These are phyloP conservation scores for Aspergillus ruber DNA, from an alignment of 2,329 filamentous ascomycete genomes.

Conservation along the genomic window DNA sequence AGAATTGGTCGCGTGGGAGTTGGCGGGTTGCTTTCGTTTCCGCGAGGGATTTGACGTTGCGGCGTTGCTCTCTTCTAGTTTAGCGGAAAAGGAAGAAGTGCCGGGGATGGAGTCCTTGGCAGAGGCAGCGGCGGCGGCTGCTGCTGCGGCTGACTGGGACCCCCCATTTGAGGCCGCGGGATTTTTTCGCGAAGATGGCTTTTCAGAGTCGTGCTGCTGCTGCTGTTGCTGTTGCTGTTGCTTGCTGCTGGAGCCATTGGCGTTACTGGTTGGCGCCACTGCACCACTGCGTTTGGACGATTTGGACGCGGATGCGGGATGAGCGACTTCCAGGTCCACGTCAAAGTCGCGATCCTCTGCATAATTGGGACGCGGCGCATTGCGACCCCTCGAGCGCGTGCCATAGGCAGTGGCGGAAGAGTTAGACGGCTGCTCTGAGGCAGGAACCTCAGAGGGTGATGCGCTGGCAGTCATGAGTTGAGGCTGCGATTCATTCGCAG, in stretches of 20 bases:
- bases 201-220: slow-evolving; percentile 29
- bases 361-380: slow-evolving; percentile 81
- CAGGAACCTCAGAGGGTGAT: slow-evolving; percentile 34
- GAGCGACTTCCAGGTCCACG: slow-evolving; percentile 67
- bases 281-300: slow-evolving; percentile 25
- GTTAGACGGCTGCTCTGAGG: slow-evolving; percentile 31
- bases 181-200: slow-evolving; percentile 34
- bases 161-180: slow-evolving; percentile 29
- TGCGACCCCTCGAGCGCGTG: slow-evolving; percentile 87
- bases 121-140: slow-evolving; percentile 10
- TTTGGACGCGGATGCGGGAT: slow-evolving; percentile 24
- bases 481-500: slow-evolving; percentile 31
- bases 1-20: slow-evolving; percentile 26
- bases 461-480: slow-evolving; percentile 41
- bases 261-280: slow-evolving; percentile 16
- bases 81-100: slow-evolving; percentile 53
- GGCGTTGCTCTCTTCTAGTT: slow-evolving; percentile 36
- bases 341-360: slow-evolving; percentile 90
- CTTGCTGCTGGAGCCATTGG: slow-evolving; percentile 23
- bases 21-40: slow-evolving; percentile 72
- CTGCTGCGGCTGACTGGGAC: neutral
- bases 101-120: slow-evolving; percentile 47
- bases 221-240: slow-evolving; percentile 2
- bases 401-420: slow-evolving; percentile 62
- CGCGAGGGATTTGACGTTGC: slow-evolving; percentile 53